Percentiles rank a stretch among this genome's conserved stretches.
phyloP scores from a whole-genome alignment of 2,329 filamentous ascomycete species.

The Aspergillus clavatus region DNA sequence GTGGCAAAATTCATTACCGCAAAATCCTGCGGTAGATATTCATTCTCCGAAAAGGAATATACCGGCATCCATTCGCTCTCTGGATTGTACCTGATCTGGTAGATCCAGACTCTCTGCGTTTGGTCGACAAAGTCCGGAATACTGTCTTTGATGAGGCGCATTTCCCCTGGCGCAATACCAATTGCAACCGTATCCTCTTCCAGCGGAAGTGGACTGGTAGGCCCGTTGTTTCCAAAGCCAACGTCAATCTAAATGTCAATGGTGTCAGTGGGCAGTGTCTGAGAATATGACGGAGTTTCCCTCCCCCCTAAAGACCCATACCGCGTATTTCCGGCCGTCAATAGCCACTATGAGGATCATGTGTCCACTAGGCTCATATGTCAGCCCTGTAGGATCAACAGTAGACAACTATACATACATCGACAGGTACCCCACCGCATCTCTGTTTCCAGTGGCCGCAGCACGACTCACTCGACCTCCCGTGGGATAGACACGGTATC shows the following conservation, averaged over 20 bases:
- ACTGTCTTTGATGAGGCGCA: slow-evolving; percentile 50
- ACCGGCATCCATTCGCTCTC: slow-evolving; percentile 53
- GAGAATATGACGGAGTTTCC: too few relatives aligned
- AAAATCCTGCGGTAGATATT: slow-evolving; percentile 60
- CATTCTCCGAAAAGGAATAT: slow-evolving; percentile 63
- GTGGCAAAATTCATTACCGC: slow-evolving; percentile 56
- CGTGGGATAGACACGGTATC: slow-evolving; percentile 51
- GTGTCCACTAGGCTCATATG: slow-evolving; percentile 40
- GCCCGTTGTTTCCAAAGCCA: slow-evolving; percentile 60
- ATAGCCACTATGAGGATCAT: slow-evolving; percentile 60
- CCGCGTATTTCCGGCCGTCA: slow-evolving; percentile 41
- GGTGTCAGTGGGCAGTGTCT: slow-evolving; percentile 1
- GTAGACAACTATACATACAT: slow-evolving; percentile 35
- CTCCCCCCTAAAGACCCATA: slow-evolving; percentile 18
- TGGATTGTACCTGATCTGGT: slow-evolving; percentile 51
- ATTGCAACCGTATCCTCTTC: slow-evolving; percentile 36
- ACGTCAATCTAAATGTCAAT: slow-evolving; percentile 51
- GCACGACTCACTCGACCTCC: slow-evolving; percentile 47
- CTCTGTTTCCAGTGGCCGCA: slow-evolving; percentile 22
- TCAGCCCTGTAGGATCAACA: background rate
- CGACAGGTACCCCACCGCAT: slow-evolving; percentile 35
- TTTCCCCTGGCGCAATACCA: slow-evolving; percentile 51
- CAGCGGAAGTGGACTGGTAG: slow-evolving; percentile 55
- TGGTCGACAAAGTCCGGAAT: slow-evolving; percentile 44
- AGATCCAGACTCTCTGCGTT: slow-evolving; percentile 55